Evolutionary conservation across 345 rosid genomes (phyloP), one percentile per base, ranked within the genome.

Genomic region (Citrus unshiu): DNA sequence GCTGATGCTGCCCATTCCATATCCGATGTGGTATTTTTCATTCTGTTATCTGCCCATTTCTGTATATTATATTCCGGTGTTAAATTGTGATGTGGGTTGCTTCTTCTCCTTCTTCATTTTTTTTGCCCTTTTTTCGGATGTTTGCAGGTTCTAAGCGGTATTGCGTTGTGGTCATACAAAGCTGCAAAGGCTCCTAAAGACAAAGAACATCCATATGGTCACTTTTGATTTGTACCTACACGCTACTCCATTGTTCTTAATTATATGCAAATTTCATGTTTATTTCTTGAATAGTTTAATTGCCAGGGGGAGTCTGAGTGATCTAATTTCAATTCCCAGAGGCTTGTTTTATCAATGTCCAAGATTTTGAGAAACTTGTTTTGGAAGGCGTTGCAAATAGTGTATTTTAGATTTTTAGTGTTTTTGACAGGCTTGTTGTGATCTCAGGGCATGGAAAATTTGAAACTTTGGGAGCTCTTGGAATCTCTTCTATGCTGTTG

Each of bases 131-230:
- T 7, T 7, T 37, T 37, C 54, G 58, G 21, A 19, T 54, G 58
- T 30, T 74, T 84, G 74, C 89, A 95, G 98, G 97, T 95, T 80
- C 89, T 95, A 56, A 95, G 99, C 81, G 93, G 93, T 21, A 84
- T 95, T 82, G 97, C 99, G 73, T 86, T 95, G 27, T 82, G 85
- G 85, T 92, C 97, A 29, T 93, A 85, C 84, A 91, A 87, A 89
- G 99, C 96, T 80, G 99, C 95, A 25, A 89, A 82, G 68, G 89
- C 89, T 87, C 98, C 99, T 51, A 93, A 87, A 84, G 99, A 93
- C 88, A 77, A 90, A 86, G 94, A 93, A 79, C 97, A 95, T 80
- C 99, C 99, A 35, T 95, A 93, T 86, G 99, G 99, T 95, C 84
- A 85, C 87, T 87, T 83, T 64, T 83, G 79, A 81, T 85, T 29